Base-by-base conservation (phyloP, 1,284 basidiomycete species). In the Rhodotorula sp. region DNA sequence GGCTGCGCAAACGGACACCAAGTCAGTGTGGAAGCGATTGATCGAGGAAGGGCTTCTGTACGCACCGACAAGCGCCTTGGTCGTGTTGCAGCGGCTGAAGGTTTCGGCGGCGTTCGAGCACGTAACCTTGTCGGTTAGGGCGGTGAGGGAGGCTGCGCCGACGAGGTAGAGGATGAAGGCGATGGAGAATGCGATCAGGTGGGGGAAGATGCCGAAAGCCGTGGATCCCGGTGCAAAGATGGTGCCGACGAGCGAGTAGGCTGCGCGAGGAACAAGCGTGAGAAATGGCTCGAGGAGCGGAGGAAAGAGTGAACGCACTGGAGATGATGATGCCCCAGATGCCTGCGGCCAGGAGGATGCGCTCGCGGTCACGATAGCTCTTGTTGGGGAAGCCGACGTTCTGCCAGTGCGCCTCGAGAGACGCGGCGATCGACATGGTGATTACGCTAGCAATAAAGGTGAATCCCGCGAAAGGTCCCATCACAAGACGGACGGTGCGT, bases 141-240 rank as follows among this genome's bases (percentile, higher is more conserved):
- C 81, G 11, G 81, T 82, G 49, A 82, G 74, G 5, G 80, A 77
- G 0, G 80, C 71, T 2, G 76, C 66, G 44, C 82, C 82, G 69
- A 82, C 81, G 49, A 82, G 64, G 79, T 79, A 80, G 36, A 83
- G 79, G 72, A 83, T 71, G 61, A 79, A 80, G 29, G 74, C 77
- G 69, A 83, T 80, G 30, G 74, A 64, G 56, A 80, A 70, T 24
- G 78, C 76, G 66, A 82, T 64, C 53, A 82, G 70, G 74, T 82
- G 80, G 11, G 78, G 70, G 49, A 82, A 67, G 72, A 82, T 78
- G 49, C 82, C 82, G 59, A 81, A 82, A 9, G 77, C 70, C 53
- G 76, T 57, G 56, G 77, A 73, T n/a, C 67, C 71, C 30, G 81
- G 78, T 8, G 76, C 62, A 59, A 79, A 32, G 54, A 80, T 69